Percentiles rank a stretch among this genome's conserved stretches.
Evolutionary conservation across 1,284 basidiomycete species (phyloP).

Genomic region (Cryptococcus depauperatus): DNA sequence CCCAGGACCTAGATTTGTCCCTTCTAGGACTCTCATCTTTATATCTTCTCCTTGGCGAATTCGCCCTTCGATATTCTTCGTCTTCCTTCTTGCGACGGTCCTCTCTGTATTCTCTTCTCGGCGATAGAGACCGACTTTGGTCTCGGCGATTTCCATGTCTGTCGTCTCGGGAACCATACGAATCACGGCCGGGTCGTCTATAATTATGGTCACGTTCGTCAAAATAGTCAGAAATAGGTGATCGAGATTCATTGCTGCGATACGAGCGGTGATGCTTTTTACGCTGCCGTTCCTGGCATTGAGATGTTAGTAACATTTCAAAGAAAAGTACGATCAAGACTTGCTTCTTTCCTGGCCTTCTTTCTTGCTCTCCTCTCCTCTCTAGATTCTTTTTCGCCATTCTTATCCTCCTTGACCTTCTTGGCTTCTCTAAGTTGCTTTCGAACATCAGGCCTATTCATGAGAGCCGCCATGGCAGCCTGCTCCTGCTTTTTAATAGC

Average conservation of each 20-base stretch:
- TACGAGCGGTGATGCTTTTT: conserved; percentile 13
- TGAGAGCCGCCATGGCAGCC: conserved; percentile 77
- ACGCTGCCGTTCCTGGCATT: conserved; percentile 34
- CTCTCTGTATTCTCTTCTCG: conserved; percentile 10
- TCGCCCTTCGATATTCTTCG: conserved; percentile 9
- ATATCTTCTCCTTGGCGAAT: conserved; percentile 1
- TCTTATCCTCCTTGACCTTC: conserved; percentile 56
- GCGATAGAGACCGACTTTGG: conserved; percentile 11
- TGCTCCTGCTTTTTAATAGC: conserved; percentile 98
- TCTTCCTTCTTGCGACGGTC: conserved; percentile 7
- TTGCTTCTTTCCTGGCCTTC: conserved; percentile 52
- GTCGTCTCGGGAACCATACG: conserved; percentile 12
- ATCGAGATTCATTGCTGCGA: conserved; percentile 16
- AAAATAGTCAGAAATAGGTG: conserved; percentile 22
- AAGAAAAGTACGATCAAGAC: neutral
- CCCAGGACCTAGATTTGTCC: neutral
- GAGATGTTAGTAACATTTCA: neutral
- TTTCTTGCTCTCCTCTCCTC: conserved; percentile 54
- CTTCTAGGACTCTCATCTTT: conserved; percentile 9
- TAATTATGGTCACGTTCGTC: conserved; percentile 20
- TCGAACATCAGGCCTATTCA: conserved; percentile 83
- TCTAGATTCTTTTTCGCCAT: conserved; percentile 48
- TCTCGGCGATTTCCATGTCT: conserved; percentile 9
- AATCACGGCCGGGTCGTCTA: conserved; percentile 12
- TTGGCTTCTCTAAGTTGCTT: conserved; percentile 70